A percentile compares a stretch with the other conserved stretches of the same genome.
phyloP scores from a whole-genome alignment of 1,139 yeast species.

The Yamadazyma dendronema region DNA sequence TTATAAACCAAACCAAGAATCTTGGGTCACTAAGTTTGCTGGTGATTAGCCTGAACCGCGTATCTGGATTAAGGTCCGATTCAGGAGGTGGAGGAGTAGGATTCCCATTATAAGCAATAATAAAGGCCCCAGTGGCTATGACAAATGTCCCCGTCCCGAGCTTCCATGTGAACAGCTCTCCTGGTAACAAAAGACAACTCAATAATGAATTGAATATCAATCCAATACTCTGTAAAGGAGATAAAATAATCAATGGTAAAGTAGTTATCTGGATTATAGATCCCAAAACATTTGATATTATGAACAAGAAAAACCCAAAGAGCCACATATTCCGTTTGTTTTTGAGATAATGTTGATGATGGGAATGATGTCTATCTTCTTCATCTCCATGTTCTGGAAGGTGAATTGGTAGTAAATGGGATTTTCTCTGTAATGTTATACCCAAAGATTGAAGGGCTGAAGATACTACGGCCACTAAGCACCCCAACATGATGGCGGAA shows the following conservation, averaged over 20 bases:
- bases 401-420: slow-evolving; percentile 50
- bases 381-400: too few relatives aligned
- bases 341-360: slow-evolving; percentile 27
- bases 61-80: slow-evolving; percentile 19
- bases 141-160: slow-evolving; percentile 65
- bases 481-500: slow-evolving; percentile 49
- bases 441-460: slow-evolving; percentile 85
- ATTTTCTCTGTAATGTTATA: slow-evolving; percentile 76
- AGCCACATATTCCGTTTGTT: slow-evolving; percentile 72
- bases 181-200: slow-evolving; percentile 65
- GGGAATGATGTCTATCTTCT: too few relatives aligned
- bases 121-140: slow-evolving; percentile 71
- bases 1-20: slow-evolving; percentile 39
- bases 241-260: slow-evolving; percentile 72
- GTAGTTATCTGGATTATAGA: slow-evolving; percentile 83
- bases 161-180: slow-evolving; percentile 62
- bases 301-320: slow-evolving; percentile 66
- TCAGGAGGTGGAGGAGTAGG: slow-evolving; percentile 20
- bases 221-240: slow-evolving; percentile 86
- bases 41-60: slow-evolving; percentile 28
- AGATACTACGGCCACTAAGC: slow-evolving; percentile 72
- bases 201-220: slow-evolving; percentile 75
- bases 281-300: slow-evolving; percentile 75
- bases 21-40: slow-evolving; percentile 24
- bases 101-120: slow-evolving; percentile 74